These are phyloP conservation scores for Vigna angularis DNA, from an alignment of 306 rosid species.

Conservation along the genomic window DNA sequence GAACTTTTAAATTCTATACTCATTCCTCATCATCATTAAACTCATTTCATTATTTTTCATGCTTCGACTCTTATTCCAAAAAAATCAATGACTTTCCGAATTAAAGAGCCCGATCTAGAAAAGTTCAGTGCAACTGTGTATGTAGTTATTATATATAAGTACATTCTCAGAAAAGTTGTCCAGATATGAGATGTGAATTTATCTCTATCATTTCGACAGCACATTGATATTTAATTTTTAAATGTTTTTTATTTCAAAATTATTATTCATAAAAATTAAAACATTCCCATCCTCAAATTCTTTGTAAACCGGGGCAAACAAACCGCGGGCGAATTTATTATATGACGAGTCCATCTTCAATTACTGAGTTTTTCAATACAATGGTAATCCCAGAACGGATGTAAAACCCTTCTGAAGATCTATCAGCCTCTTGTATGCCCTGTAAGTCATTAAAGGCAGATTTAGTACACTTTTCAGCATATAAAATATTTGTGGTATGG, in stretches of 20 bases:
- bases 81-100: too few relatives aligned
- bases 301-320: conserved; percentile 37
- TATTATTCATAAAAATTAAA: conserved; percentile 12
- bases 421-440: conserved; percentile 94
- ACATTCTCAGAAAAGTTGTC: background rate
- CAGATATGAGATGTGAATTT: conserved; percentile 16
- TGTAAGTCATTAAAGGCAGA: conserved; percentile 49
- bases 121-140: too few relatives aligned
- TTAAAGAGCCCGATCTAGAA: too few relatives aligned
- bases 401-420: conserved; percentile 89
- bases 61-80: too few relatives aligned
- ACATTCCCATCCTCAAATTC: conserved; percentile 41
- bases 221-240: conserved; percentile 2
- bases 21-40: too few relatives aligned
- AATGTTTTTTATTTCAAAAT: background rate
- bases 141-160: background rate
- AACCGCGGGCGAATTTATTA: conserved; percentile 41
- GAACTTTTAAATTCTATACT: too few relatives aligned
- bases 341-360: conserved; percentile 70
- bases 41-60: too few relatives aligned
- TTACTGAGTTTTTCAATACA: conserved; percentile 71
- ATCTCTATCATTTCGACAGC: background rate
- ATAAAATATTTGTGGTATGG: background rate
- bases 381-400: conserved; percentile 85
- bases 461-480: conserved; percentile 30